phyloP scores from a whole-genome alignment of 768 basidiomycete species.

The Coprinopsis sp. region DNA sequence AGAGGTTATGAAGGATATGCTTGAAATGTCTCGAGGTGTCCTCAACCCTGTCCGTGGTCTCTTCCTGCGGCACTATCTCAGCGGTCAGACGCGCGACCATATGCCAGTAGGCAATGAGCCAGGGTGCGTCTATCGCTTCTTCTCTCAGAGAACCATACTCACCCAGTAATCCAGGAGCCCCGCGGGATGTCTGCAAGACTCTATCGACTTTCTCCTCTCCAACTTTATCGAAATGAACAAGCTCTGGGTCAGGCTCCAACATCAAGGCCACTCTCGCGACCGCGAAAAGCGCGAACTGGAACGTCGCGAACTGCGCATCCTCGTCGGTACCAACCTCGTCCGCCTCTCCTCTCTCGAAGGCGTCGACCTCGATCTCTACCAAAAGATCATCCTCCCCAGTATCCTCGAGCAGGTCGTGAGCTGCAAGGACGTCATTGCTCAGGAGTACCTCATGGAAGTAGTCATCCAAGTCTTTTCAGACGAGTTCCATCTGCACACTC shows the following conservation, averaged over 20 bases:
- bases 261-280: slow-evolving; percentile 95
- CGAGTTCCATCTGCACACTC: slow-evolving; percentile 93
- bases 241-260: slow-evolving; percentile 97
- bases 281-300: slow-evolving; percentile 97
- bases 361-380: slow-evolving; percentile 92
- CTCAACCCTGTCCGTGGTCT: slow-evolving; percentile 95
- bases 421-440: slow-evolving; percentile 97
- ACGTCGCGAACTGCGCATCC: slow-evolving; percentile 87
- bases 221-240: slow-evolving; percentile 99
- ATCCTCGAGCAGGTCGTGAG: slow-evolving; percentile 96
- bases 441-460: slow-evolving; percentile 99
- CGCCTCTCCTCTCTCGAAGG: slow-evolving; percentile 93
- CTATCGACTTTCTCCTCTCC: slow-evolving; percentile 91
- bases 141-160: not conserved
- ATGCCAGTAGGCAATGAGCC: slow-evolving; percentile 81
- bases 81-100: slow-evolving; percentile 93
- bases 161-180: slow-evolving; percentile 46
- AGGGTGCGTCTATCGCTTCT: slow-evolving; percentile 51
- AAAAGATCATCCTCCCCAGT: slow-evolving; percentile 79
- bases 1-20: slow-evolving; percentile 99
- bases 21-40: slow-evolving; percentile 99
- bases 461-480: slow-evolving; percentile 99
- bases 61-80: slow-evolving; percentile 94
- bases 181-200: slow-evolving; percentile 87
- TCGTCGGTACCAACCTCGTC: slow-evolving; percentile 97